Percentiles rank a stretch among this genome's conserved stretches.
Evolutionary conservation across 1,284 basidiomycete genomes (phyloP).

Genomic region (Boletus smithii): DNA sequence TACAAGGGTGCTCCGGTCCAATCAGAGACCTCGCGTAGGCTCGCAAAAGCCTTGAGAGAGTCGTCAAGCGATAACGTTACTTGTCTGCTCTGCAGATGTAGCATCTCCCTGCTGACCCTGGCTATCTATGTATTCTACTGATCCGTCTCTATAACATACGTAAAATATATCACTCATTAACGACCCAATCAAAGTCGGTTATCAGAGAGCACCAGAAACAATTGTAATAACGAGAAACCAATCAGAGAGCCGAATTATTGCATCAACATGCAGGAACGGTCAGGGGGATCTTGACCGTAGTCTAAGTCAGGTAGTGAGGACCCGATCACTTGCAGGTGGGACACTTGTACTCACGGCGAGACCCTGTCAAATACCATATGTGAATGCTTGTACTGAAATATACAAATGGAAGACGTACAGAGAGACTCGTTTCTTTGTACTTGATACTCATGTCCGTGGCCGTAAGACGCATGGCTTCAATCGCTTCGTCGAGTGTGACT

Average conservation of each 20-base stretch:
- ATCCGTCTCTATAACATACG: not conserved
- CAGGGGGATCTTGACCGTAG: slow-evolving; percentile 71
- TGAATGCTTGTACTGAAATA: slow-evolving; percentile 7
- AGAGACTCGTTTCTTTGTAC: slow-evolving; percentile 91
- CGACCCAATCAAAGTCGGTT: not conserved
- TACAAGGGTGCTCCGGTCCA: too few relatives aligned
- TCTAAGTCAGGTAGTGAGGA: slow-evolving; percentile 36
- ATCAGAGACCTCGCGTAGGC: too few relatives aligned
- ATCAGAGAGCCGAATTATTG: not conserved
- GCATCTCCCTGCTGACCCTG: too few relatives aligned
- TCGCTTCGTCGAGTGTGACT: slow-evolving; percentile 91
- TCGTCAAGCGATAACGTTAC: too few relatives aligned
- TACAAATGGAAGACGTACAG: slow-evolving; percentile 46
- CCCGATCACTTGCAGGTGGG: not conserved
- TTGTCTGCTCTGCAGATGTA: too few relatives aligned
- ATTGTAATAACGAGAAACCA: not conserved
- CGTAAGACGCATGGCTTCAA: slow-evolving; percentile 92
- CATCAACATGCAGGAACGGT: slow-evolving; percentile 67
- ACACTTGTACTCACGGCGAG: slow-evolving; percentile 51
- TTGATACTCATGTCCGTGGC: slow-evolving; percentile 85
- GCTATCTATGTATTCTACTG: too few relatives aligned
- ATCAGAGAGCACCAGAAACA: not conserved
- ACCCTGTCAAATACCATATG: slow-evolving; percentile 40
- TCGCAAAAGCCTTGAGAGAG: too few relatives aligned
- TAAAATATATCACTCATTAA: not conserved